Evolutionary conservation across 192 early-diverging fungal species (phyloP).

Genomic region (Nowakowskiella sp.): DNA sequence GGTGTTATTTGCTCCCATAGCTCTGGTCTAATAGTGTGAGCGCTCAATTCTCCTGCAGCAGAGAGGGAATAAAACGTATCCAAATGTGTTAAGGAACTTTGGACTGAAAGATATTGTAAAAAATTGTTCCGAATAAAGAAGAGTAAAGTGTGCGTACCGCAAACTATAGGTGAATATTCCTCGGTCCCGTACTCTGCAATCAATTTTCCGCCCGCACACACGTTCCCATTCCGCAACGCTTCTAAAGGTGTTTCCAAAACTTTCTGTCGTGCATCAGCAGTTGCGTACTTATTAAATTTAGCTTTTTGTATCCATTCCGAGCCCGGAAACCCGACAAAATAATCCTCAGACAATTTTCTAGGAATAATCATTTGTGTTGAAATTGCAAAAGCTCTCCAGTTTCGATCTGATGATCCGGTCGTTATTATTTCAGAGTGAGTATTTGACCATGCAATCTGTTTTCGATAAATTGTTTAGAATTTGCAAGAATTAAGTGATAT

Average conservation of each 20-base stretch:
- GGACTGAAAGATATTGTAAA: background rate
- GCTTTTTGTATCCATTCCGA: constrained; percentile 43
- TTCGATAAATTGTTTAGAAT: background rate
- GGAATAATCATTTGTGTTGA: constrained; percentile 5
- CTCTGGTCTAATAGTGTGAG: constrained; percentile 24
- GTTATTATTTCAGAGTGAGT: constrained; percentile 57
- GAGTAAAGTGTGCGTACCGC: background rate
- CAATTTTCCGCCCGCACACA: constrained; percentile 25
- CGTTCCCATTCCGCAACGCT: background rate
- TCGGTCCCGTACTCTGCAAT: constrained; percentile 24
- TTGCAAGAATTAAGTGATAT: background rate
- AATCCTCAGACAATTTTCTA: constrained; percentile 13
- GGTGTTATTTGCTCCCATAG: constrained; percentile 21
- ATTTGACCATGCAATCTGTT: constrained; percentile 57
- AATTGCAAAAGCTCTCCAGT: constrained; percentile 50
- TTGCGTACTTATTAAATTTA: too few species aligned
- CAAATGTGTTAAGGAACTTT: constrained; percentile 15
- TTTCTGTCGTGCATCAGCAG: background rate
- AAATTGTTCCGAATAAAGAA: constrained; percentile 4
- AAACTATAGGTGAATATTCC: constrained; percentile 18
- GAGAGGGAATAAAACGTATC: constrained; percentile 39
- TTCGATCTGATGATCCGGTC: constrained; percentile 47
- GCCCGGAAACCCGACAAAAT: constrained; percentile 34
- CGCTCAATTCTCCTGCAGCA: constrained; percentile 23
- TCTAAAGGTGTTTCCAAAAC: too few species aligned